Conservation (phyloP, 129 eudicot genomes). For the Ambrosia artemisiifolia region DNA sequence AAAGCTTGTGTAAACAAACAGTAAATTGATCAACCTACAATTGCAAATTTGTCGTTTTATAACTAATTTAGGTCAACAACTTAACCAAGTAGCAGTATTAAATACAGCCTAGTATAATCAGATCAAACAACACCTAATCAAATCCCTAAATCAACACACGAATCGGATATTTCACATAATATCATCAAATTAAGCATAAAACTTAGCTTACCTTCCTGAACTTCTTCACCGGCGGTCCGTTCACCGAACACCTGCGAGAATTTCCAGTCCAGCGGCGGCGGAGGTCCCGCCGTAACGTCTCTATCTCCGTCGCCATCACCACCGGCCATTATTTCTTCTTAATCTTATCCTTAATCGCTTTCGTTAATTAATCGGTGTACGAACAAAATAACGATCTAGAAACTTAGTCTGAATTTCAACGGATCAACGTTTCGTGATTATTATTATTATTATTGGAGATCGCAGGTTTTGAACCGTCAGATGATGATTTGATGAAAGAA, state of each 20-base stretch:
- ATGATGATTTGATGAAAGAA: slow-evolving; percentile 16
- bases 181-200: background rate
- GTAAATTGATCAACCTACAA: slow-evolving; percentile 31
- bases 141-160: slow-evolving; percentile 27
- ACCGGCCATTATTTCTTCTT: slow-evolving; percentile 46
- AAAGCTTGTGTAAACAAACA: background rate
- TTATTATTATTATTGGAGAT: slow-evolving; percentile 27
- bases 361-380: background rate
- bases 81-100: slow-evolving; percentile 18
- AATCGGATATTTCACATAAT: slow-evolving; percentile 19
- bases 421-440: slow-evolving; percentile 31
- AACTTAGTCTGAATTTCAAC: slow-evolving; percentile 9
- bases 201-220: slow-evolving; percentile 52
- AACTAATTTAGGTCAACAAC: slow-evolving; percentile 18
- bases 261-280: slow-evolving; percentile 82
- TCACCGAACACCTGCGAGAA: slow-evolving; percentile 91
- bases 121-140: slow-evolving; percentile 29
- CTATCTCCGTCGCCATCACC: slow-evolving; percentile 54
- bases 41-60: slow-evolving; percentile 15
- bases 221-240: slow-evolving; percentile 73
- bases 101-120: slow-evolving; percentile 13
- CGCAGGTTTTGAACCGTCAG: slow-evolving; percentile 27
- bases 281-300: slow-evolving; percentile 50
- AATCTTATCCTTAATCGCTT: background rate
- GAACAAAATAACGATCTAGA: slow-evolving; percentile 17